phyloP scores from a whole-genome alignment of 1,284 basidiomycete species.

The Malassezia restricta region DNA sequence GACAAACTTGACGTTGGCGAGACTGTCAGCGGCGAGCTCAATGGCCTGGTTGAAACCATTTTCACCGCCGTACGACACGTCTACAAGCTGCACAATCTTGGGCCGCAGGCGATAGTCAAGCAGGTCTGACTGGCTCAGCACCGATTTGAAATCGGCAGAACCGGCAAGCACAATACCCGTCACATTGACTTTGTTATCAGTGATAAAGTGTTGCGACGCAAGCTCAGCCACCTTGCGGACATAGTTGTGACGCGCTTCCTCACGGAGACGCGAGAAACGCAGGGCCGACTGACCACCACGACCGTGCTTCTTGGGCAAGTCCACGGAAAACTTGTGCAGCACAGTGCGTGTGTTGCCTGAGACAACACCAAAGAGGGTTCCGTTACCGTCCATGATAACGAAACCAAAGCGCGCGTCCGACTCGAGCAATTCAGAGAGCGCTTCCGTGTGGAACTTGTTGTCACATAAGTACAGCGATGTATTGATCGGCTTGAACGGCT shows the following conservation, averaged over 20 bases:
- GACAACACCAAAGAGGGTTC: constrained; percentile 86
- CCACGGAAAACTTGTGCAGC: constrained; percentile 95
- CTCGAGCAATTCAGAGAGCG: constrained; percentile 87
- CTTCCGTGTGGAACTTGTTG: constrained; percentile 99
- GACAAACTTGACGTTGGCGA: constrained; percentile 97
- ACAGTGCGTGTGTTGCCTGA: constrained; percentile 95
- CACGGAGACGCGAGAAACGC: constrained; percentile 98
- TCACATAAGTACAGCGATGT: constrained; percentile 92
- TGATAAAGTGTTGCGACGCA: constrained; percentile 96
- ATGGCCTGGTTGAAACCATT: constrained; percentile 99
- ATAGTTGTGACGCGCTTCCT: constrained; percentile 99
- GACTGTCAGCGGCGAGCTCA: constrained; percentile 84
- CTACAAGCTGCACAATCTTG: constrained; percentile 65
- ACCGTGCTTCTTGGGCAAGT: constrained; percentile 98
- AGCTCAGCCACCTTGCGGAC: constrained; percentile 95
- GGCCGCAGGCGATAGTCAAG: constrained; percentile 68
- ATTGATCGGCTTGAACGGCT: constrained; percentile 87
- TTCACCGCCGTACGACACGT: constrained; percentile 97
- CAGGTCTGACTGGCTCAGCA: constrained; percentile 89
- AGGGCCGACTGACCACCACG: constrained; percentile 99
- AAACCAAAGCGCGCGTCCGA: constrained; percentile 96
- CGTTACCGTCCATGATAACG: constrained; percentile 98
- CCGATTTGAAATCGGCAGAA: constrained; percentile 97
- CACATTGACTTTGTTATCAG: constrained; percentile 95
- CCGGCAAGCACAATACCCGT: constrained; percentile 93